Percentiles rank a stretch among this genome's conserved stretches.
phyloP scores from a whole-genome alignment of 108 stramenopile species.

The Nitzschia sp. region DNA sequence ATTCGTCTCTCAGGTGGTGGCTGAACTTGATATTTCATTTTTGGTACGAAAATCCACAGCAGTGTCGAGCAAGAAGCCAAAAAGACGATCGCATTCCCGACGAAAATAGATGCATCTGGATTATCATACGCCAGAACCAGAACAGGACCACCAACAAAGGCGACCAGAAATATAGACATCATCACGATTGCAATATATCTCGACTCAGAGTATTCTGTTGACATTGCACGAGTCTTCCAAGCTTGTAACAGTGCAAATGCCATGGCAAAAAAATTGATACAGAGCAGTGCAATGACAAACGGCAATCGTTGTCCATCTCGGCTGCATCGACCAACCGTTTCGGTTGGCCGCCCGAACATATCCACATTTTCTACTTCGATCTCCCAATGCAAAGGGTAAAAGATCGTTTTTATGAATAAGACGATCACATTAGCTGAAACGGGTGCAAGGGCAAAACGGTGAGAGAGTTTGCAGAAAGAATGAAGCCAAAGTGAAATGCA shows the following conservation, averaged over 20 bases:
- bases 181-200: slow-evolving; percentile 44
- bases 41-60: slow-evolving; percentile 21
- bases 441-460: not conserved
- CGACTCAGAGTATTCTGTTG: slow-evolving; percentile 40
- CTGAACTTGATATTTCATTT: slow-evolving; percentile 7
- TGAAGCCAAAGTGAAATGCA: not conserved
- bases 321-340: slow-evolving; percentile 12
- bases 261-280: slow-evolving; percentile 34
- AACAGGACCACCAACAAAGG: slow-evolving; percentile 25
- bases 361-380: slow-evolving; percentile 9
- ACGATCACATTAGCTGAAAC: slow-evolving; percentile 27
- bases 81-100: slow-evolving; percentile 24
- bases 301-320: not conserved
- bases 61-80: slow-evolving; percentile 13
- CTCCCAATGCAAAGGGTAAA: slow-evolving; percentile 27
- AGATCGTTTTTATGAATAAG: slow-evolving; percentile 33
- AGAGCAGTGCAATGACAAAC: slow-evolving; percentile 25
- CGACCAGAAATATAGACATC: slow-evolving; percentile 4
- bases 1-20: not conserved
- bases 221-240: slow-evolving; percentile 33
- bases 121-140: slow-evolving; percentile 25
- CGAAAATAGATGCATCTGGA: slow-evolving; percentile 26
- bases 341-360: slow-evolving; percentile 4
- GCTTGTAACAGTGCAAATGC: slow-evolving; percentile 38
- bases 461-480: not conserved